Evolutionary conservation across 192 early-diverging fungal genomes (phyloP), one percentile per base, ranked within the genome.

Genomic region (Podochytrium sp.): DNA sequence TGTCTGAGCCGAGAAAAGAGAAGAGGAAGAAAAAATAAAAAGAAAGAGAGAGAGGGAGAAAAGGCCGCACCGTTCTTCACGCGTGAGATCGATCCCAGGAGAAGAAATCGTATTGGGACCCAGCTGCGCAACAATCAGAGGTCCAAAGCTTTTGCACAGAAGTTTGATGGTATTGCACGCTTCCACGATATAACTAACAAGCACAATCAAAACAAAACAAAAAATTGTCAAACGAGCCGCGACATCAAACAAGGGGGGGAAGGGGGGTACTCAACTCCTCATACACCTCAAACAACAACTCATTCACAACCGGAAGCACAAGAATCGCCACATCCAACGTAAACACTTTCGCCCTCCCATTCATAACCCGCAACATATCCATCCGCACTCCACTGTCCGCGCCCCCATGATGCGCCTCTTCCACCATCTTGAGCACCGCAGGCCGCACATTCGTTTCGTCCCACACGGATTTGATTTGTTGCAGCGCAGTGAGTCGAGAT

Each of bases 231-330:
- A 23, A 33, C 23, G 65, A 49, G 32, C n/a, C n/a, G 52, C 59
- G 52, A 33, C 29, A 68, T 2, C 23, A 71, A 35, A 57, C 35
- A 55, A 40, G 20, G 23, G 7, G 25, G 32, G 33, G 4, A 59
- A 65, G 25, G n/a, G 33, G 23, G 32, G 29, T 6, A 47, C 72
- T 78, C 60, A 68, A 87, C 86, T 87, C 86, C 75, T 87, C 82
- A 71, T 80, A 87, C 25, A 83, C 77, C 50, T 87, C 86, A 73
- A 81, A 83, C 14, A 85, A 62, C 35, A 87, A 71, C 56, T 85
- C 86, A 70, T 75, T 75, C 30, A 87, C 32, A 58, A 79, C 12
- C 5, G 81, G 81, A 38, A 87, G 57, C 14, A 87, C 6, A 49
- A 79, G 7, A 25, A 70, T 41, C 25, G 79, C 77, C 2, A 72